These are phyloP conservation scores for Eruca vesicaria DNA, from an alignment of 441 rosid genomes.

Conservation along the genomic window DNA sequence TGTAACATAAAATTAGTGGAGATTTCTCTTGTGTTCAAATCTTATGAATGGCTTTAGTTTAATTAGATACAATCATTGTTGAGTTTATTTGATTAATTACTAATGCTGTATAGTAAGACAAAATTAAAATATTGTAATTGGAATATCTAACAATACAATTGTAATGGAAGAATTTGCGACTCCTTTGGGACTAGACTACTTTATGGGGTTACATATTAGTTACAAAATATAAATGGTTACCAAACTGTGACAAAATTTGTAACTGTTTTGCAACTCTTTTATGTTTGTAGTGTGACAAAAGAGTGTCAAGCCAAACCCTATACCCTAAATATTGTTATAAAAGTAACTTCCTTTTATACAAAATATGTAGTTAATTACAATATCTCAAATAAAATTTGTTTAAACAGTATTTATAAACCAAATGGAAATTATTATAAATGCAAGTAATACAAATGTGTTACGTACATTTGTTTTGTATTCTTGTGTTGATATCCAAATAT, in stretches of 20 bases:
- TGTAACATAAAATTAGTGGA: too few species aligned
- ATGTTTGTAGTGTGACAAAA: too few species aligned
- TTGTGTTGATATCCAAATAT: neutral
- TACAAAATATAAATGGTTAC: neutral
- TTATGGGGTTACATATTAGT: neutral
- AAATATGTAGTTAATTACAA: neutral
- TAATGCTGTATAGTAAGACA: neutral
- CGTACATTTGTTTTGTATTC: neutral
- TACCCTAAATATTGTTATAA: neutral
- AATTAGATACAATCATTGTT: neutral
- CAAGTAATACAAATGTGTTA: neutral
- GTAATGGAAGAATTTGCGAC: neutral
- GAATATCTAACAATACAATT: neutral
- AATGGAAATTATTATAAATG: neutral
- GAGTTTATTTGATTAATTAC: neutral
- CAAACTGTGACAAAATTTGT: neutral
- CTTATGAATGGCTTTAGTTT: neutral
- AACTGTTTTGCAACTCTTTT: too few species aligned
- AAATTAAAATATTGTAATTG: neutral
- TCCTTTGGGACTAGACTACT: neutral
- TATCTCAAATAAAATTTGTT: neutral
- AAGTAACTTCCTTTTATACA: neutral
- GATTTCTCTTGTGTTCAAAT: neutral
- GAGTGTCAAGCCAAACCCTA: too few species aligned
- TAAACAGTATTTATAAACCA: neutral